Conservation (phyloP, 768 basidiomycete genomes). For the Rhizopogon sp. region DNA sequence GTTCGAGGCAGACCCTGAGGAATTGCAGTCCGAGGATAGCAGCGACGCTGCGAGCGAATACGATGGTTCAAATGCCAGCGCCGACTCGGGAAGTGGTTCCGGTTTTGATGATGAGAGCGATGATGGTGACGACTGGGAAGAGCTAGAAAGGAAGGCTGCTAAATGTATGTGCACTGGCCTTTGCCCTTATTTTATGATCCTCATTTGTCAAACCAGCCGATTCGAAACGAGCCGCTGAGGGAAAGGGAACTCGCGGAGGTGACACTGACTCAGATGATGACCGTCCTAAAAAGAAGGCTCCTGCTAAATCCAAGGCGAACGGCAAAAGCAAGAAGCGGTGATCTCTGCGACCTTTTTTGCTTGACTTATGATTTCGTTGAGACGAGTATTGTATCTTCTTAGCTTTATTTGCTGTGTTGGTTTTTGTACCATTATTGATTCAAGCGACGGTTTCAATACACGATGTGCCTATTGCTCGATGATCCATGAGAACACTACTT, state of each 20-base stretch:
- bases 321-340: conserved; percentile 35
- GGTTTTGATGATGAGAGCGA: conserved; percentile 62
- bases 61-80: conserved; percentile 47
- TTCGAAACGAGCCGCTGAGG: conserved; percentile 40
- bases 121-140: conserved; percentile 94
- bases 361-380: conserved; percentile 2
- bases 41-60: conserved; percentile 52
- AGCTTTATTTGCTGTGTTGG: neutral
- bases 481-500: neutral
- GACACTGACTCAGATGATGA: conserved; percentile 52
- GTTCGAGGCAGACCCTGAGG: conserved; percentile 49
- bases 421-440: conserved; percentile 7
- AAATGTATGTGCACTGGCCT: conserved; percentile 50
- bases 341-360: conserved; percentile 2
- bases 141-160: conserved; percentile 86
- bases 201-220: conserved; percentile 33
- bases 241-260: conserved; percentile 34
- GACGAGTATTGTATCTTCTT: conserved; percentile 6
- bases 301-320: conserved; percentile 30
- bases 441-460: neutral
- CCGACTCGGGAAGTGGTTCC: conserved; percentile 60
- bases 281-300: conserved; percentile 36
- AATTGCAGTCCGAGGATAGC: conserved; percentile 35
- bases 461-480: too few species aligned
- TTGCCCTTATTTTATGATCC: neutral